Percentiles rank a stretch among this genome's conserved stretches.
phyloP scores from a whole-genome alignment of 2,329 filamentous ascomycete genomes.

The Chlorencoelia australis region DNA sequence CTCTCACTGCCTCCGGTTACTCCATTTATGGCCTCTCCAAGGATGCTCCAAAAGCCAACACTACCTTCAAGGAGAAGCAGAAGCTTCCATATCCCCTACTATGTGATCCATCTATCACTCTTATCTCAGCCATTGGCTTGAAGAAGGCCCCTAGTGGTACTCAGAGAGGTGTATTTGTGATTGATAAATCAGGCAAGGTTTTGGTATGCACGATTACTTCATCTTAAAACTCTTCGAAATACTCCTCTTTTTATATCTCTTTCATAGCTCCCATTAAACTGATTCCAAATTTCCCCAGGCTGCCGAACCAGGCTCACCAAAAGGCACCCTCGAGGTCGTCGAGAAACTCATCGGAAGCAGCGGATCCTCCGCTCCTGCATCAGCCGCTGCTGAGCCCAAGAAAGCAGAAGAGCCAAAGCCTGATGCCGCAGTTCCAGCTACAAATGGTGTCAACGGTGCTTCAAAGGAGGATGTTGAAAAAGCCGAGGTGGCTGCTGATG shows the following conservation, averaged over 20 bases:
- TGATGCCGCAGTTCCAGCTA: not conserved
- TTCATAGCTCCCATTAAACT: too few relatives aligned
- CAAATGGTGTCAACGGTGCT: constrained; percentile 15
- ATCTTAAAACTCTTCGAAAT: too few relatives aligned
- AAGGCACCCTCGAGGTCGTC: constrained; percentile 66
- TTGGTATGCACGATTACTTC: too few relatives aligned
- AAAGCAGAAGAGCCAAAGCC: constrained; percentile 8
- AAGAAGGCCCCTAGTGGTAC: constrained; percentile 78
- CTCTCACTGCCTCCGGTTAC: constrained; percentile 68
- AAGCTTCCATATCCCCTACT: constrained; percentile 80
- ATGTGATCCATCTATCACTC: constrained; percentile 63
- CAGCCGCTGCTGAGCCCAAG: constrained; percentile 12
- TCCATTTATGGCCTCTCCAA: constrained; percentile 83
- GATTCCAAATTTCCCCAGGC: too few relatives aligned
- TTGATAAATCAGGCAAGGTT: constrained; percentile 74
- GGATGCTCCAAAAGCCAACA: constrained; percentile 86
- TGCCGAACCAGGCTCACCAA: constrained; percentile 64
- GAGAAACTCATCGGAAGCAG: constrained; percentile 52
- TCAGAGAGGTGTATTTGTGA: constrained; percentile 75
- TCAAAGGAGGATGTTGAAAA: constrained; percentile 21
- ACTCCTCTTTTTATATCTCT: too few relatives aligned
- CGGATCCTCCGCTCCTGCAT: constrained; percentile 11
- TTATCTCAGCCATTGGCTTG: constrained; percentile 81
- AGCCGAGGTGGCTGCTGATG: constrained; percentile 29
- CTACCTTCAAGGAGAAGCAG: constrained; percentile 85